Conservation (phyloP, 2,329 filamentous ascomycete species). For the Epichloe typhina region DNA sequence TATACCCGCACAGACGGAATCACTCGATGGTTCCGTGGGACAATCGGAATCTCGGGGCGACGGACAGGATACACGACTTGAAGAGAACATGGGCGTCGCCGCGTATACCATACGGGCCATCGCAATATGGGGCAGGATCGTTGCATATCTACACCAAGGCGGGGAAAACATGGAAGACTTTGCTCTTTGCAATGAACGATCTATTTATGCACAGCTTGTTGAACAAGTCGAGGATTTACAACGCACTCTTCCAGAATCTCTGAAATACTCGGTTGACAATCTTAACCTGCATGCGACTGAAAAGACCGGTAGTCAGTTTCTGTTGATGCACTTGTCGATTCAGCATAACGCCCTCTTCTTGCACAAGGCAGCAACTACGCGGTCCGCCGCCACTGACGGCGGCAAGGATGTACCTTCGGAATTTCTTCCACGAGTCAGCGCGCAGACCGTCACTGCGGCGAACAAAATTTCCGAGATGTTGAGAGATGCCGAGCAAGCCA, state of each 20-base stretch:
- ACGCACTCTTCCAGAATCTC: constrained; percentile 50
- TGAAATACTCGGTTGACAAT: constrained; percentile 73
- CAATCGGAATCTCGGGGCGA: constrained; percentile 48
- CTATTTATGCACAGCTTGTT: constrained; percentile 58
- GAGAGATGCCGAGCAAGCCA: constrained; percentile 55
- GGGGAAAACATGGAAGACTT: constrained; percentile 71
- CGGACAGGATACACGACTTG: constrained; percentile 51
- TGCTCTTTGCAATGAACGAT: constrained; percentile 73
- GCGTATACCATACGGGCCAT: constrained; percentile 81
- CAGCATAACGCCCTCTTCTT: constrained; percentile 86
- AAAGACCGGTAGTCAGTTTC: constrained; percentile 76
- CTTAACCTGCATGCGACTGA: constrained; percentile 74
- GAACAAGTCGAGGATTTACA: constrained; percentile 60
- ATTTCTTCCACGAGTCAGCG: constrained; percentile 64
- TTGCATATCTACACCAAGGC: constrained; percentile 81
- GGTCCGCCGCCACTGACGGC: constrained; percentile 48
- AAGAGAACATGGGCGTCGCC: constrained; percentile 85
- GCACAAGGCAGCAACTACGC: constrained; percentile 72
- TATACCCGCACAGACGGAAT: constrained; percentile 77
- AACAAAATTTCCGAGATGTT: constrained; percentile 77
- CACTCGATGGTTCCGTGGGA: constrained; percentile 57
- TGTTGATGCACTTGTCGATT: constrained; percentile 81
- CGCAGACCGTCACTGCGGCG: constrained; percentile 69
- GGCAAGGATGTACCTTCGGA: constrained; percentile 60
- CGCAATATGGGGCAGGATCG: constrained; percentile 78